phyloP scores from a whole-genome alignment of 2,329 filamentous ascomycete genomes.

The Lecanosticta acicola region DNA sequence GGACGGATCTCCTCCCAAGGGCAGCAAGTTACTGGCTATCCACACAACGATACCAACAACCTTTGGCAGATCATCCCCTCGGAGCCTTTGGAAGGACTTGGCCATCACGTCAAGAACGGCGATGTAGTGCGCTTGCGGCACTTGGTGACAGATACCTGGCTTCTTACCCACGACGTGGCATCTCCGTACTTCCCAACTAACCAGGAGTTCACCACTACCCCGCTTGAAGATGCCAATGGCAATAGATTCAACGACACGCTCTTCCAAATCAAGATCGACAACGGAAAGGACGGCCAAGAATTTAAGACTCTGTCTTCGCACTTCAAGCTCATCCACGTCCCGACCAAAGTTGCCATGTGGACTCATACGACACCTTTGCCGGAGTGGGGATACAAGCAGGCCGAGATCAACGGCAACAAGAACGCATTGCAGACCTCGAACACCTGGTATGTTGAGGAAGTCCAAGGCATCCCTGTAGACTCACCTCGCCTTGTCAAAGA shows the following conservation, averaged over 20 bases:
- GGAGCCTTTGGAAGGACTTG: slow-evolving; percentile 49
- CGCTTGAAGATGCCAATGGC: slow-evolving; percentile 64
- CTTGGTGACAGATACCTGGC: slow-evolving; percentile 73
- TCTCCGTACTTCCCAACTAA: slow-evolving; percentile 96
- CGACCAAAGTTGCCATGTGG: slow-evolving; percentile 98
- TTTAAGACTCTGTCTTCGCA: slow-evolving; percentile 88
- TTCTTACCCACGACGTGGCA: slow-evolving; percentile 93
- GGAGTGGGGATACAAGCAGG: slow-evolving; percentile 94
- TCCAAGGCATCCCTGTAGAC: slow-evolving; percentile 69
- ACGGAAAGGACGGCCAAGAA: slow-evolving; percentile 71
- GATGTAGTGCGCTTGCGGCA: slow-evolving; percentile 84
- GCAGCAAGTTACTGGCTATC: slow-evolving; percentile 96
- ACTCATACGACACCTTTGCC: slow-evolving; percentile 92
- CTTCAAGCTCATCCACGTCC: slow-evolving; percentile 92
- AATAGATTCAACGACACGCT: slow-evolving; percentile 79
- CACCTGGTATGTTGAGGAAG: slow-evolving; percentile 88
- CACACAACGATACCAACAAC: slow-evolving; percentile 98
- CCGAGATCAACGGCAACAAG: slow-evolving; percentile 99
- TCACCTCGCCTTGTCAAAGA: slow-evolving; percentile 69
- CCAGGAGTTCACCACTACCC: slow-evolving; percentile 90
- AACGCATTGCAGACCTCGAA: slow-evolving; percentile 85
- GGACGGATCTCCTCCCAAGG: slow-evolving; percentile 93
- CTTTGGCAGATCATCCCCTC: slow-evolving; percentile 87
- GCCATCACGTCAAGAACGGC: slow-evolving; percentile 69
- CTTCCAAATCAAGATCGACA: slow-evolving; percentile 87